phyloP scores from a whole-genome alignment of 768 basidiomycete genomes.

The Pleurotus ostreatus region DNA sequence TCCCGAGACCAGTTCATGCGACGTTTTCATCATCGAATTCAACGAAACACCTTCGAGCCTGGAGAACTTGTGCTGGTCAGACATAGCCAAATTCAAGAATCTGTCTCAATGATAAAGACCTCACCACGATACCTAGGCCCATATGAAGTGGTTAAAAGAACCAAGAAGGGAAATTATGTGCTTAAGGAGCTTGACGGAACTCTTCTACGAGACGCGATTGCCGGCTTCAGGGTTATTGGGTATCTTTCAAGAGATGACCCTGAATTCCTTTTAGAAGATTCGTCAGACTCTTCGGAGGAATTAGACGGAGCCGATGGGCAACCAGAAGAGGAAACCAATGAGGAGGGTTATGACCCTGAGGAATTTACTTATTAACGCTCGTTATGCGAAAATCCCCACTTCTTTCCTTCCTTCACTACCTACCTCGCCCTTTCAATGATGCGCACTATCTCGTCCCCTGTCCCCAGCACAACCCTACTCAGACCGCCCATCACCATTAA shows the following conservation, averaged over 20 bases:
- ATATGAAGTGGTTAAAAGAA: constrained; percentile 16
- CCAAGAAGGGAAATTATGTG: constrained; percentile 9
- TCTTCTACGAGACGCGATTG: constrained; percentile 1
- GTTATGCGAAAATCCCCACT: too few species aligned
- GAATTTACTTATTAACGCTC: too few species aligned
- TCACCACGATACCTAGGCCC: constrained; percentile 26
- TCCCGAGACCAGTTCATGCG: constrained; percentile 21
- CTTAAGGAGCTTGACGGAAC: constrained; percentile 14
- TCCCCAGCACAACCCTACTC: too few species aligned
- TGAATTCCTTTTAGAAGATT: too few species aligned
- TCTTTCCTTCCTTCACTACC: too few species aligned
- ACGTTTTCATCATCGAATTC: constrained; percentile 1
- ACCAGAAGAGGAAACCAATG: too few species aligned
- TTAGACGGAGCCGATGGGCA: too few species aligned
- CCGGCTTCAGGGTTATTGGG: constrained; percentile 7
- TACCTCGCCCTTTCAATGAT: too few species aligned
- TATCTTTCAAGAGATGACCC: constrained; percentile 1
- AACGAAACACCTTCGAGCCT: background rate
- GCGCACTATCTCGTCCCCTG: too few species aligned
- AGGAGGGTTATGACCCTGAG: too few species aligned
- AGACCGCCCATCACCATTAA: too few species aligned
- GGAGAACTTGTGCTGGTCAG: constrained; percentile 18
- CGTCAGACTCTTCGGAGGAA: too few species aligned
- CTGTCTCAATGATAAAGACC: constrained; percentile 16
- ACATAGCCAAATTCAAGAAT: constrained; percentile 19